phyloP scores from a whole-genome alignment of 2,329 filamentous ascomycete species.

The Lecanicillium sp. region DNA sequence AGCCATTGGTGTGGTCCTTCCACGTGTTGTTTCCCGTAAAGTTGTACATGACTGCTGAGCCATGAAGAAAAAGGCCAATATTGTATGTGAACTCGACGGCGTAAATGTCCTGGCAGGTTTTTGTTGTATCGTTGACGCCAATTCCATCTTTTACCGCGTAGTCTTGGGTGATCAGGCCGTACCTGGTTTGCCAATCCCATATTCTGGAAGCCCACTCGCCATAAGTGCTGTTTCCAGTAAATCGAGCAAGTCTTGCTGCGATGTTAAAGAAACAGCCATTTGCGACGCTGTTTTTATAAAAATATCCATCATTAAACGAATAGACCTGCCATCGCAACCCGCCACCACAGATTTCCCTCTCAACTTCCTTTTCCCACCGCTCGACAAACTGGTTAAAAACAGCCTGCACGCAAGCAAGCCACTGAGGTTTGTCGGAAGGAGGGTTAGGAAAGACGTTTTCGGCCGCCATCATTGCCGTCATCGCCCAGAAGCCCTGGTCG shows the following conservation, averaged over 20 bases:
- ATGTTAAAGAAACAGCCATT: slow-evolving; percentile 65
- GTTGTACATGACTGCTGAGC: slow-evolving; percentile 52
- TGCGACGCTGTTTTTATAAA: slow-evolving; percentile 61
- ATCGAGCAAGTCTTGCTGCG: slow-evolving; percentile 63
- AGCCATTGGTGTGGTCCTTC: slow-evolving; percentile 49
- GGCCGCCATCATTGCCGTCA: slow-evolving; percentile 63
- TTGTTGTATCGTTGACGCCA: slow-evolving; percentile 24
- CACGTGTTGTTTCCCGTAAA: slow-evolving; percentile 44
- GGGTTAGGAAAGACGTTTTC: slow-evolving; percentile 64
- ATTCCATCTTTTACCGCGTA: slow-evolving; percentile 46
- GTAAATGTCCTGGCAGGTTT: slow-evolving; percentile 43
- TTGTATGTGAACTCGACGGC: slow-evolving; percentile 62
- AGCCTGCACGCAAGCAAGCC: slow-evolving; percentile 68
- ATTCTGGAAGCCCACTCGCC: slow-evolving; percentile 63
- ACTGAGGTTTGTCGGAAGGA: slow-evolving; percentile 49
- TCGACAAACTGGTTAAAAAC: slow-evolving; percentile 70
- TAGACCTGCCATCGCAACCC: slow-evolving; percentile 84
- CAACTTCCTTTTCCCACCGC: slow-evolving; percentile 54
- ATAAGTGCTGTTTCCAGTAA: slow-evolving; percentile 74
- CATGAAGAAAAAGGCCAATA: slow-evolving; percentile 55
- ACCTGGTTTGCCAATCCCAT: slow-evolving; percentile 54
- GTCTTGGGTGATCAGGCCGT: slow-evolving; percentile 47
- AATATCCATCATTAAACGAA: slow-evolving; percentile 62
- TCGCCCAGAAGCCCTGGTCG: slow-evolving; percentile 67
- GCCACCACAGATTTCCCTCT: slow-evolving; percentile 47